Conservation (phyloP, 495 filamentous ascomycete genomes). For the Lasiosphaeriaceae sp. region DNA sequence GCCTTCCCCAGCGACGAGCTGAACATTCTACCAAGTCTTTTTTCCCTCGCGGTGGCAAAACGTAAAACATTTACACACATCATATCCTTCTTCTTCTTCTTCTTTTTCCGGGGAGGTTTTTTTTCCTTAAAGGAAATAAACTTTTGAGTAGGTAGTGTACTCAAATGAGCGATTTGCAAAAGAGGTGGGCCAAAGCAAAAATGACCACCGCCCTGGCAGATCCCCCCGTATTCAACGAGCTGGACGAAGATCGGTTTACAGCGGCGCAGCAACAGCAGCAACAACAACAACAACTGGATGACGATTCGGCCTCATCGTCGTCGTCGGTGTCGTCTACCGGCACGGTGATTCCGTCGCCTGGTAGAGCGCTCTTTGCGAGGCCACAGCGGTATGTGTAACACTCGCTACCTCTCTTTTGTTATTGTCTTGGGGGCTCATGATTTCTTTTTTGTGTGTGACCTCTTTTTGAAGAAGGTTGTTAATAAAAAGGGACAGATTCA, state of each 20-base stretch:
- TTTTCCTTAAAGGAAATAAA: too few species aligned
- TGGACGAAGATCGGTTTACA: slow-evolving; percentile 43
- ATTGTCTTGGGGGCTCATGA: slow-evolving; percentile 9
- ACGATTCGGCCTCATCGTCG: slow-evolving; percentile 67
- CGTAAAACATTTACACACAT: too few species aligned
- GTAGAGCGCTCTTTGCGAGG: slow-evolving; percentile 67
- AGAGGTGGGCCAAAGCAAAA: slow-evolving; percentile 77
- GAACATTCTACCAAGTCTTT: too few species aligned
- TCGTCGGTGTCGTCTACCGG: slow-evolving; percentile 83
- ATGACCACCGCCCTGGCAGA: slow-evolving; percentile 38
- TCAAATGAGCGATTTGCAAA: slow-evolving; percentile 82
- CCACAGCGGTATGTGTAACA: slow-evolving; percentile 53
- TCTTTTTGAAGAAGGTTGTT: neutral
- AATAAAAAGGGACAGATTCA: slow-evolving; percentile 21
- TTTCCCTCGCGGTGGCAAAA: too few species aligned
- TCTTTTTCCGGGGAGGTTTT: too few species aligned
- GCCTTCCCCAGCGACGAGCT: too few species aligned
- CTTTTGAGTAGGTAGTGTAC: too few species aligned
- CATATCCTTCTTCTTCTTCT: too few species aligned
- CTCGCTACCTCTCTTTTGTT: slow-evolving; percentile 7
- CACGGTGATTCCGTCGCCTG: slow-evolving; percentile 78
- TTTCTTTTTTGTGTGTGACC: slow-evolving; percentile 8
- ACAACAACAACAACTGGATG: slow-evolving; percentile 39
- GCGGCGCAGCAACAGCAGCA: neutral
- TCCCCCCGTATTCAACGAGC: slow-evolving; percentile 42